A percentile compares a stretch with the other conserved stretches of the same genome.
These are phyloP conservation scores for Fusarium torulosum DNA, from an alignment of 2,329 filamentous ascomycete genomes.

Conservation along the genomic window DNA sequence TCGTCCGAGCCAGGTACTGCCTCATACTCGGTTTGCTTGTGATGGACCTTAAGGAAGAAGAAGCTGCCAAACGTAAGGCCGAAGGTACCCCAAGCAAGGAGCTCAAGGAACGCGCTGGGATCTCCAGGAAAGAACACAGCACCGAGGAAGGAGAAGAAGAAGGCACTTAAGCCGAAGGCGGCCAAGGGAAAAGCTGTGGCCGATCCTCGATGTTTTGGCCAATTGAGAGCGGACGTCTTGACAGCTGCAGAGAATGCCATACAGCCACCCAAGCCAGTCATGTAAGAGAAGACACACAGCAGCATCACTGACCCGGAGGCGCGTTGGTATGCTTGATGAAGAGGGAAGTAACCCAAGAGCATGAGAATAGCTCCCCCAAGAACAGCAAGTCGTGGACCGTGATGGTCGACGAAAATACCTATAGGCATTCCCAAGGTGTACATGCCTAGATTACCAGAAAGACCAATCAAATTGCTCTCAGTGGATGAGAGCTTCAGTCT, in stretches of 20 bases:
- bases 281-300: constrained; percentile 85
- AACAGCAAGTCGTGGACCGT: constrained; percentile 83
- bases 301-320: constrained; percentile 70
- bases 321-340: constrained; percentile 81
- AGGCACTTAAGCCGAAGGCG: constrained; percentile 93
- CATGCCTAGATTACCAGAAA: constrained; percentile 92
- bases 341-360: constrained; percentile 84
- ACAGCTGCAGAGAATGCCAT: constrained; percentile 90
- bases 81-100: constrained; percentile 85
- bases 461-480: constrained; percentile 89
- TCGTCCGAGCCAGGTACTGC: constrained; percentile 60
- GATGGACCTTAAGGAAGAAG: constrained; percentile 85
- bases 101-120: constrained; percentile 82
- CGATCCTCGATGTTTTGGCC: constrained; percentile 89
- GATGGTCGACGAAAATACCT: constrained; percentile 86
- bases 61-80: constrained; percentile 80
- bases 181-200: constrained; percentile 94
- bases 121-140: constrained; percentile 84
- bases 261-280: constrained; percentile 90
- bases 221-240: constrained; percentile 90
- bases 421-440: constrained; percentile 91
- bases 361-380: constrained; percentile 80
- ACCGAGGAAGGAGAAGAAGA: constrained; percentile 91
- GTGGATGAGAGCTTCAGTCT: constrained; percentile 90
- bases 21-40: constrained; percentile 67